phyloP scores from a whole-genome alignment of 306 rosid species.

The Sphenostylis stenocarpa region DNA sequence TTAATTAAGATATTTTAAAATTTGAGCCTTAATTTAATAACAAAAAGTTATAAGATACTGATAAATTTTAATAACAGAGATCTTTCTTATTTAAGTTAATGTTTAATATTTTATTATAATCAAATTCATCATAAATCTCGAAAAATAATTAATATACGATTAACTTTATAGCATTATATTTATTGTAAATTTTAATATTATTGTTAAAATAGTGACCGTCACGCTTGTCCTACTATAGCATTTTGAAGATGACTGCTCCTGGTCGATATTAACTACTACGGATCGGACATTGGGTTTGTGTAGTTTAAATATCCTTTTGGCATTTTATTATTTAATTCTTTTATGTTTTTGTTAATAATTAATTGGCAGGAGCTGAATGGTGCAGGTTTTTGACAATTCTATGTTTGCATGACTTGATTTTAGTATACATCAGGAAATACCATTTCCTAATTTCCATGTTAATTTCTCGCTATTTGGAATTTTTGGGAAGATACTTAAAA shows the following conservation, averaged over 20 bases:
- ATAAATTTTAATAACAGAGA: not conserved
- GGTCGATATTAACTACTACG: too few species aligned
- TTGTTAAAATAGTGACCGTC: not conserved
- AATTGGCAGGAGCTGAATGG: not conserved
- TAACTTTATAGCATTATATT: not conserved
- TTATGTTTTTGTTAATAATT: not conserved
- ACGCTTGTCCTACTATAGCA: not conserved
- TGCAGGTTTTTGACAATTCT: not conserved
- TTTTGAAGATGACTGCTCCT: too few species aligned
- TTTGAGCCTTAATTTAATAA: not conserved
- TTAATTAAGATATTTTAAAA: not conserved
- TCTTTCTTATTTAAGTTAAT: not conserved
- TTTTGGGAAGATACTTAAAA: not conserved
- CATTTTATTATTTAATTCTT: not conserved
- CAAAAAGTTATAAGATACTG: not conserved
- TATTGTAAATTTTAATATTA: not conserved
- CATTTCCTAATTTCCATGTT: not conserved
- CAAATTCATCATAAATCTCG: not conserved
- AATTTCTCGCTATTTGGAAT: not conserved
- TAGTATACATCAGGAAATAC: not conserved
- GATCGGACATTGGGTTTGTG: not conserved
- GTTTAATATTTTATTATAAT: not conserved
- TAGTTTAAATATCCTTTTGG: not conserved
- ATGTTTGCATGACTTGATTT: not conserved
- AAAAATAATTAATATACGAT: not conserved